Conservation (phyloP, 192 early-diverging fungal genomes). For the Dissophora globulifera region DNA sequence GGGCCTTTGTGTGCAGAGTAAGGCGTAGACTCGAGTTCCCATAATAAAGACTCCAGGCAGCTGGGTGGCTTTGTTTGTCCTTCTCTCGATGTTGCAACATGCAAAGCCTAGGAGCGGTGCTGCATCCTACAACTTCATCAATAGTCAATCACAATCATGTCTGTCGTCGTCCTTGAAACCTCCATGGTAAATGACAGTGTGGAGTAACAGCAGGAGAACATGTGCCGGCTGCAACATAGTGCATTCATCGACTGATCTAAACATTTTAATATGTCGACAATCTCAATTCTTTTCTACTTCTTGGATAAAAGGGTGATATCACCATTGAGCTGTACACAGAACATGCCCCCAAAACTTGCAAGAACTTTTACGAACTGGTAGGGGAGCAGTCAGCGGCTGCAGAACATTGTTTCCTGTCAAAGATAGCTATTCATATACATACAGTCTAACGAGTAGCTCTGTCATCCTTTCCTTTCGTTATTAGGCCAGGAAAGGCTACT, state of each 20-base stretch:
- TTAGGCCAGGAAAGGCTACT: slow-evolving; percentile 85
- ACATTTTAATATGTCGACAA: no score
- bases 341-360: slow-evolving; percentile 83
- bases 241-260: no score
- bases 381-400: background rate
- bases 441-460: background rate
- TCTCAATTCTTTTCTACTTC: background rate
- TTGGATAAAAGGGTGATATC: slow-evolving; percentile 62
- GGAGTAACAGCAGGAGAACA: no score
- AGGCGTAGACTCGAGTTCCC: no score
- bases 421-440: no score
- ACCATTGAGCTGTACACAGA: slow-evolving; percentile 88
- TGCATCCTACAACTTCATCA: no score
- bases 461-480: slow-evolving; percentile 3
- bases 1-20: slow-evolving; percentile 70
- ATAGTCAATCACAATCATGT: slow-evolving; percentile 30
- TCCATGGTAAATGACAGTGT: slow-evolving; percentile 60
- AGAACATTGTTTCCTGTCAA: no score
- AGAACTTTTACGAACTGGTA: slow-evolving; percentile 87
- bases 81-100: no score
- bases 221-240: no score
- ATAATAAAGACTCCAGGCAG: no score
- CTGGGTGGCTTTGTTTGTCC: slow-evolving; percentile 13
- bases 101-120: no score
- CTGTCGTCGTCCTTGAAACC: slow-evolving; percentile 61